phyloP scores from a whole-genome alignment of 495 filamentous ascomycete species.

The Tuber melanosporum region DNA sequence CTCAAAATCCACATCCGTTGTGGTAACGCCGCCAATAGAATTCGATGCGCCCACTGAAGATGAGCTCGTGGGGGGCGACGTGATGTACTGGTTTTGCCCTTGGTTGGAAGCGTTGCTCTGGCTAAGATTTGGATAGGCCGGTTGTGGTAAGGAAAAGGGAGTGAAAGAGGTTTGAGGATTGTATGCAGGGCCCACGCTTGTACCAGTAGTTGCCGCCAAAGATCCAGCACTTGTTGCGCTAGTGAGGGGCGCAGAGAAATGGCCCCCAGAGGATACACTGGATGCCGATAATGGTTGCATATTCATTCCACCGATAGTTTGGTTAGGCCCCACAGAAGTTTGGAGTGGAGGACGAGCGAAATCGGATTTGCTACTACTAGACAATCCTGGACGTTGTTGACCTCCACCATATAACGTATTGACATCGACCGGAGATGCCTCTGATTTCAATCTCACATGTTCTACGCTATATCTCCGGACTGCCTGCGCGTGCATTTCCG shows the following conservation, averaged over 20 bases:
- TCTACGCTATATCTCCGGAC: slow-evolving; percentile 33
- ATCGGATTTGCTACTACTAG: slow-evolving; percentile 11
- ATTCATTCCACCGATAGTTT: slow-evolving; percentile 28
- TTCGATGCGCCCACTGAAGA: slow-evolving; percentile 43
- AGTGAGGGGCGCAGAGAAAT: slow-evolving; percentile 24
- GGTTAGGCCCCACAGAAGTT: slow-evolving; percentile 32
- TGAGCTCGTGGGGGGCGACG: slow-evolving; percentile 46
- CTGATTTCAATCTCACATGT: slow-evolving; percentile 28
- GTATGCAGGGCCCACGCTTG: slow-evolving; percentile 26
- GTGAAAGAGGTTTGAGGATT: slow-evolving; percentile 21
- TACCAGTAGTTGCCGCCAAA: slow-evolving; percentile 23
- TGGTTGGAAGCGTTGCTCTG: slow-evolving; percentile 46
- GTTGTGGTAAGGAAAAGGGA: slow-evolving; percentile 54
- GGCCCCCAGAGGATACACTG: slow-evolving; percentile 20
- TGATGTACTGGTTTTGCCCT: slow-evolving; percentile 43
- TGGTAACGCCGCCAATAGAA: slow-evolving; percentile 41
- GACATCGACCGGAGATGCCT: slow-evolving; percentile 21
- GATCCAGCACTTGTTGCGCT: slow-evolving; percentile 19
- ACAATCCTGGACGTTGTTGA: slow-evolving; percentile 23
- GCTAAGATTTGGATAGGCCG: slow-evolving; percentile 47
- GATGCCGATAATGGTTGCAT: slow-evolving; percentile 40
- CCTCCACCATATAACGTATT: slow-evolving; percentile 27
- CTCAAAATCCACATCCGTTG: slow-evolving; percentile 51
- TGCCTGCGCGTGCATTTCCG: slow-evolving; percentile 23
- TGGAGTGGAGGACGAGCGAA: slow-evolving; percentile 39